Conservation (phyloP, 106 monocot species). For the Vanilla planifolia region DNA sequence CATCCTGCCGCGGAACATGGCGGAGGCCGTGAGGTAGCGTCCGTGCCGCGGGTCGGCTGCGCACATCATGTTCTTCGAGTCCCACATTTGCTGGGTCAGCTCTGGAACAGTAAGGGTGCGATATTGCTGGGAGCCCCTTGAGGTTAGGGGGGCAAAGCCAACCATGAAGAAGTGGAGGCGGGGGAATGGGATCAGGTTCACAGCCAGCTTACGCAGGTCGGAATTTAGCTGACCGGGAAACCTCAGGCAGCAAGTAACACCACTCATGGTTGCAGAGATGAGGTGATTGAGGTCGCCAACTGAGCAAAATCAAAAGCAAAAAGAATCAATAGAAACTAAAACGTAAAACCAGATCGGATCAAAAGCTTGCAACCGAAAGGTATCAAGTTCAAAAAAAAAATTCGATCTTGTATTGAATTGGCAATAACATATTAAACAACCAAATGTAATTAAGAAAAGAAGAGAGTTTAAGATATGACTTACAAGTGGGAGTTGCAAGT, state of each 20-base stretch:
- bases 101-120: slow-evolving; percentile 56
- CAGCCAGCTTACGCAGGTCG: slow-evolving; percentile 56
- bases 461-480: neutral
- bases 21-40: slow-evolving; percentile 56
- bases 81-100: slow-evolving; percentile 70
- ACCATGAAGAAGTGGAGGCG: slow-evolving; percentile 75
- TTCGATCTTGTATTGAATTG: no score
- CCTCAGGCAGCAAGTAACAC: slow-evolving; percentile 42
- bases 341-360: no score
- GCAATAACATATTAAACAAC: no score
- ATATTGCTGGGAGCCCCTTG: slow-evolving; percentile 63
- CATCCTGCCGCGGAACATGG: slow-evolving; percentile 60
- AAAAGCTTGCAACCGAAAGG: no score
- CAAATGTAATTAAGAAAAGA: neutral
- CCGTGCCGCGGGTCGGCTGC: slow-evolving; percentile 64
- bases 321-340: no score
- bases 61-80: slow-evolving; percentile 77
- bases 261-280: slow-evolving; percentile 29
- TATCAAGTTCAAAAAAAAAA: neutral
- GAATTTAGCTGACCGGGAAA: slow-evolving; percentile 77
- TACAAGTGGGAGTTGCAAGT: slow-evolving; percentile 33
- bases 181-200: slow-evolving; percentile 66
- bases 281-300: slow-evolving; percentile 38
- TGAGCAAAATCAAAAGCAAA: neutral
- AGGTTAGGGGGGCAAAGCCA: slow-evolving; percentile 60